phyloP scores from a whole-genome alignment of 768 basidiomycete genomes.

The Cantharellus cinnabarinus region DNA sequence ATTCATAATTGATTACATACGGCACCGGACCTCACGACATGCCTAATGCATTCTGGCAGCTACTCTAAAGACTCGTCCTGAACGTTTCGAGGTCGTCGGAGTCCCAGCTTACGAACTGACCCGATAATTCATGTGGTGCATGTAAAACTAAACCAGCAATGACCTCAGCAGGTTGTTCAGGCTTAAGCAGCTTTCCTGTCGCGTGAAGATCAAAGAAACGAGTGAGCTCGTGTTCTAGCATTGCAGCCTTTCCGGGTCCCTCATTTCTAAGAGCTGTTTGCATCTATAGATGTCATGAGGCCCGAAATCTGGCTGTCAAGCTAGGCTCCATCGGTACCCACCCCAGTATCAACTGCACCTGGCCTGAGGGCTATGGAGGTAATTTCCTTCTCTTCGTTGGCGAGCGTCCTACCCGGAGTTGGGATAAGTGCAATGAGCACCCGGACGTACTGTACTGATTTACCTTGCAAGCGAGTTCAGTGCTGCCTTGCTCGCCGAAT shows the following conservation, averaged over 20 bases:
- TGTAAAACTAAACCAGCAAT: constrained; percentile 54
- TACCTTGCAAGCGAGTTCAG: constrained; percentile 72
- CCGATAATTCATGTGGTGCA: constrained; percentile 42
- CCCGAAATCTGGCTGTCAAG: not conserved
- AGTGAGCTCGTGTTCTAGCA: constrained; percentile 35
- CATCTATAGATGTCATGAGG: constrained; percentile 31
- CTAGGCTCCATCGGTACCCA: constrained; percentile 19
- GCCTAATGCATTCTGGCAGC: too few species aligned
- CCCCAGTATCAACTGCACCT: constrained; percentile 69
- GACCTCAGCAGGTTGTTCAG: constrained; percentile 56
- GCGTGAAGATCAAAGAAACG: constrained; percentile 36
- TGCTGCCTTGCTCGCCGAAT: constrained; percentile 72
- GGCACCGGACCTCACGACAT: too few species aligned
- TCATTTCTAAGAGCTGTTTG: constrained; percentile 33
- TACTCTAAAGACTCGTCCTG: not conserved
- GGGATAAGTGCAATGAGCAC: constrained; percentile 4
- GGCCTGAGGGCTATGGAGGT: constrained; percentile 63
- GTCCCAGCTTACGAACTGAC: constrained; percentile 69
- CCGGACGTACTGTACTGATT: not conserved
- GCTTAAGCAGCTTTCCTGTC: constrained; percentile 51
- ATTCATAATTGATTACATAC: too few species aligned
- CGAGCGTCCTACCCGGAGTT: constrained; percentile 42
- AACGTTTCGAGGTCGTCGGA: constrained; percentile 23
- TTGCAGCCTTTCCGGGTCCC: constrained; percentile 23
- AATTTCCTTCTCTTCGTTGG: constrained; percentile 62